These are phyloP conservation scores for Stagonosporopsis chrysanthemi DNA, from an alignment of 2,329 filamentous ascomycete species.

Conservation along the genomic window DNA sequence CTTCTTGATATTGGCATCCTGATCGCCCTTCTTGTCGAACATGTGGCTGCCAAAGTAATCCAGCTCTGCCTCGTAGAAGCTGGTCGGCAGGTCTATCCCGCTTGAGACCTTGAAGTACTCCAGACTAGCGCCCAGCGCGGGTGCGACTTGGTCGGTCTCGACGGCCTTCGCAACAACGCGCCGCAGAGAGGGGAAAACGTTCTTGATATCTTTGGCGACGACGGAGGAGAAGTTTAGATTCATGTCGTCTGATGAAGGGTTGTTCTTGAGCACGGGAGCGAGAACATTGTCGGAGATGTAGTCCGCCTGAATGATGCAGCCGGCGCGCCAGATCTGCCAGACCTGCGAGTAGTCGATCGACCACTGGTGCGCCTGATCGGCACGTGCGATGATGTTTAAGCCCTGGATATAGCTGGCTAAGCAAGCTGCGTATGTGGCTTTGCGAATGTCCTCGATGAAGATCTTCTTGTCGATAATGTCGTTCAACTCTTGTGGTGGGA, in stretches of 20 bases:
- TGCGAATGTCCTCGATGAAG: constrained; percentile 66
- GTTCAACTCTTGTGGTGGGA: constrained; percentile 49
- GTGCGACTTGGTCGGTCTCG: constrained; percentile 66
- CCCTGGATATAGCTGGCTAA: constrained; percentile 71
- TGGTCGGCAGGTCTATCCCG: constrained; percentile 67
- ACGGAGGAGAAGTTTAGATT: constrained; percentile 52
- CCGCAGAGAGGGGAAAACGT: constrained; percentile 61
- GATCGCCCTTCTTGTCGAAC: constrained; percentile 66
- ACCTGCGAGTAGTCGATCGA: constrained; percentile 60
- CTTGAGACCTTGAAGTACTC: constrained; percentile 73
- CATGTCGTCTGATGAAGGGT: constrained; percentile 53
- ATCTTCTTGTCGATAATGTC: constrained; percentile 43
- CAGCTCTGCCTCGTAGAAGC: constrained; percentile 74
- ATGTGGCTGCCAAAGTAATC: constrained; percentile 75
- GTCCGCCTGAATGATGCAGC: constrained; percentile 75
- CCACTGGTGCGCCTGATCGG: constrained; percentile 67
- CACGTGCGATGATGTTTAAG: constrained; percentile 67
- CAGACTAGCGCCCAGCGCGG: constrained; percentile 66
- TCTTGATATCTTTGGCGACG: constrained; percentile 63
- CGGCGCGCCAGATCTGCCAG: constrained; percentile 70
- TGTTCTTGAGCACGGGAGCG: constrained; percentile 52
- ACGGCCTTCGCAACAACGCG: constrained; percentile 62
- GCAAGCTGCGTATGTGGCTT: constrained; percentile 68
- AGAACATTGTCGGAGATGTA: constrained; percentile 67
- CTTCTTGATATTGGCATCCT: constrained; percentile 54